A percentile compares a stretch with the other conserved stretches of the same genome.
Conservation (phyloP, 306 rosid genomes). For the Citrullus mucosospermus region DNA sequence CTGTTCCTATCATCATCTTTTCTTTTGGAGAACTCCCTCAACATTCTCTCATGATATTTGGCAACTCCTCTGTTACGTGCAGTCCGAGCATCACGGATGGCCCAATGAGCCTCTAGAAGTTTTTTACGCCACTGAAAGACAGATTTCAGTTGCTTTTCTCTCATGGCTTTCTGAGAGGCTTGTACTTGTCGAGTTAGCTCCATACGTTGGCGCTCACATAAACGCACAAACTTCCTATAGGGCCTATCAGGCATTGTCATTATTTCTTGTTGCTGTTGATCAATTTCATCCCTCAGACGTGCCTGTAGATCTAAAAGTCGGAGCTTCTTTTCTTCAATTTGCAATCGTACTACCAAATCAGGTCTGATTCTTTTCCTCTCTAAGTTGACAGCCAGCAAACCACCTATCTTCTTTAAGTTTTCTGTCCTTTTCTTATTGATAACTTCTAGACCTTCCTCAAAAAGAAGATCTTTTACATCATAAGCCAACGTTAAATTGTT, state of each 20-base stretch:
- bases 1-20: conserved; percentile 86
- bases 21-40: conserved; percentile 86
- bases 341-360: conserved; percentile 80
- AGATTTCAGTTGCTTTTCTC: conserved; percentile 91
- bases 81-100: conserved; percentile 92
- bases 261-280: conserved; percentile 95
- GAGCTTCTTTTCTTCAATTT: conserved; percentile 92
- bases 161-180: conserved; percentile 69
- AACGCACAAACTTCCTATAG: conserved; percentile 78
- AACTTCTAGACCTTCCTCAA: conserved; percentile 80
- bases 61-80: conserved; percentile 97
- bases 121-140: conserved; percentile 94
- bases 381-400: conserved; percentile 71
- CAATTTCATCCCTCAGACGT: conserved; percentile 87
- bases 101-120: conserved; percentile 95
- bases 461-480: conserved; percentile 80
- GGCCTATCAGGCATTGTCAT: conserved; percentile 99
- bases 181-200: conserved; percentile 89
- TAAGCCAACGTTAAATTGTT: conserved; percentile 74
- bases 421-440: conserved; percentile 63
- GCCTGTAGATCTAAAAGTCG: conserved; percentile 80
- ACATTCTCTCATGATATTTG: conserved; percentile 87
- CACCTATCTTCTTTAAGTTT: conserved; percentile 76
- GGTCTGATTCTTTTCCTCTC: conserved; percentile 95
- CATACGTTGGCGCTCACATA: conserved; percentile 93